Evolutionary conservation across 805 yeast genomes (phyloP), one percentile per base, ranked within the genome.

Genomic region (Ogataea nitratoaversa): DNA sequence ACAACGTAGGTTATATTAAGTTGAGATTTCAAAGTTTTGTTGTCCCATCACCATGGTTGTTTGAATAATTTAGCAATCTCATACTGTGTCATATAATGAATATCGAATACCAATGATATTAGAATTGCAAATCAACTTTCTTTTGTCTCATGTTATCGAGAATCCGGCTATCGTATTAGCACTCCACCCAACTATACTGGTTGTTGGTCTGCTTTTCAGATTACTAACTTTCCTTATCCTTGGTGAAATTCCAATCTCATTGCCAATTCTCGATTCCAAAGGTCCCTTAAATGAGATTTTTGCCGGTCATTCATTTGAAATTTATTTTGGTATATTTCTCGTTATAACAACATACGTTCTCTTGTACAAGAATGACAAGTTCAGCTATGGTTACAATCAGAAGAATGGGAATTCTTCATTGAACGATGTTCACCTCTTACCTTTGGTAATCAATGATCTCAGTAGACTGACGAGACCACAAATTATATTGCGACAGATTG

Each of bases 241-340:
- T 2, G 28, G 44, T 2, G 28, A 37, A 1, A 18, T 50, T 2
- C 41, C 47, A 2, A 24, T 35, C n/a, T 22, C 37, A 8, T 40
- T 47, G 16, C 36, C 49, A 6, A 19, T 61, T 3, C 30, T 60
- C 2, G 46, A 48, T 19, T 44, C 62, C 8, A 30, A 35, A n/a
- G 58, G 63, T 9, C 45, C 47, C 8, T 29, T 60, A 7, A 63
- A 63, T 36, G 37, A 20, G 4, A 28, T 48, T 4, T 49, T 63
- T 42, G 66, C 63, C 2, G 62, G 60, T 8, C 50, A 53, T 28
- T 53, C 60, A 14, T 62, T 62, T 41, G 58, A 60, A 34, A 38
- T 51, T 12, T 62, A 47, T 31, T 11, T 42, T 3, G 8, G 34
- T 1, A 19, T 40, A 8, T 52, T 51, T 33, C 18, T 41, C 3